Percentiles rank a stretch among this genome's conserved stretches.
These are phyloP conservation scores for Thalia dealbata DNA, from an alignment of 176 grass and related monocot species.

Conservation along the genomic window DNA sequence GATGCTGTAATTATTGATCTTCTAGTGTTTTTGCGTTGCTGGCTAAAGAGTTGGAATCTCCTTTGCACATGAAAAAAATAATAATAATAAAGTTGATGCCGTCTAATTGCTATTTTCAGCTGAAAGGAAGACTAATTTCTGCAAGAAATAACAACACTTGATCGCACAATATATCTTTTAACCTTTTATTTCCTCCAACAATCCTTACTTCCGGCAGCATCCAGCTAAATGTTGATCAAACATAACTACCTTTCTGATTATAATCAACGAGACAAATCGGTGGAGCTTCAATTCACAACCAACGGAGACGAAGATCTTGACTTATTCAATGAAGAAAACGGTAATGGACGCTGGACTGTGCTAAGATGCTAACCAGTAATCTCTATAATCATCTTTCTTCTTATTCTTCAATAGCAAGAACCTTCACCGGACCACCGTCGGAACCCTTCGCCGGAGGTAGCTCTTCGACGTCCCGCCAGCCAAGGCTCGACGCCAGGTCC, in stretches of 20 bases:
- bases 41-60: background rate
- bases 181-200: background rate
- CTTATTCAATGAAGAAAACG: background rate
- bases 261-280: background rate
- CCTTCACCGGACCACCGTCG: background rate
- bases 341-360: background rate
- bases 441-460: background rate
- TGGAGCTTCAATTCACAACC: background rate
- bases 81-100: too few species aligned
- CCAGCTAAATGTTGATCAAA: too few species aligned
- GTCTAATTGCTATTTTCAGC: background rate
- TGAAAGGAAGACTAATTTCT: background rate
- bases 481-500: constrained; percentile 38
- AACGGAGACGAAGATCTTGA: background rate
- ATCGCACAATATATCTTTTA: background rate
- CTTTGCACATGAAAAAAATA: background rate
- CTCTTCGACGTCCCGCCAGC: background rate
- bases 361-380: background rate
- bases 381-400: background rate
- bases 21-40: background rate
- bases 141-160: background rate
- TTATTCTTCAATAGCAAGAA: constrained; percentile 2
- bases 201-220: background rate
- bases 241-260: too few species aligned
- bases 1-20: background rate